Evolutionary conservation across 2,329 filamentous ascomycete genomes (phyloP).

Genomic region (Aspergillus hortae): DNA sequence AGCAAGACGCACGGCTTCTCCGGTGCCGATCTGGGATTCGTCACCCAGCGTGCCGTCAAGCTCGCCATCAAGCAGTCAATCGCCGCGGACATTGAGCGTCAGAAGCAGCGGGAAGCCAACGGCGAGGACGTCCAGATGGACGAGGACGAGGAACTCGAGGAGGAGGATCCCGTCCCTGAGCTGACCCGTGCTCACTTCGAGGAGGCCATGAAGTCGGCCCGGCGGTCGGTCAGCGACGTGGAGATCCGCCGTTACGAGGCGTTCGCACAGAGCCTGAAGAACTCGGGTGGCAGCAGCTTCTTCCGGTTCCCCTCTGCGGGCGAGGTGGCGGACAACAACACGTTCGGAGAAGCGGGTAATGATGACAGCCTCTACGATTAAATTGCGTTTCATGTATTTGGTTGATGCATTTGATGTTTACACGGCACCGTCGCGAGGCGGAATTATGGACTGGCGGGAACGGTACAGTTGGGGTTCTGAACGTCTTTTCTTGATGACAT

Average conservation of each 20-base stretch:
- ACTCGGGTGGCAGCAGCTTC: constrained; percentile 88
- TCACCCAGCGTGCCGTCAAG: constrained; percentile 98
- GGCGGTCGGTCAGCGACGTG: constrained; percentile 90
- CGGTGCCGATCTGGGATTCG: constrained; percentile 98
- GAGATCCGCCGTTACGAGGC: constrained; percentile 98
- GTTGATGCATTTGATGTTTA: constrained; percentile 35
- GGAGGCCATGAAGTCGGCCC: constrained; percentile 94
- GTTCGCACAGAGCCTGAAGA: constrained; percentile 99
- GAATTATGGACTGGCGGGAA: constrained; percentile 17
- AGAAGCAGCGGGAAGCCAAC: constrained; percentile 81
- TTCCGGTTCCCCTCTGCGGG: constrained; percentile 84
- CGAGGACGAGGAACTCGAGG: constrained; percentile 55
- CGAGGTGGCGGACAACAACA: constrained; percentile 52
- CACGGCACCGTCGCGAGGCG: constrained; percentile 17
- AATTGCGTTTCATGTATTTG: constrained; percentile 34
- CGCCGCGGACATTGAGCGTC: constrained; percentile 78
- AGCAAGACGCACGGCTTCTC: constrained; percentile 98
- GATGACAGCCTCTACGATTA: constrained; percentile 98
- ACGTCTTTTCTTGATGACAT: constrained; percentile 17
- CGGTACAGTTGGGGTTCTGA: constrained; percentile 13
- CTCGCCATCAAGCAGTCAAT: constrained; percentile 99
- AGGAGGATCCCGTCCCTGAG: constrained; percentile 90
- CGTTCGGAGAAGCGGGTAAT: constrained; percentile 82
- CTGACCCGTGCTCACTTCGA: constrained; percentile 96
- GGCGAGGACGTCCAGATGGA: constrained; percentile 75